These are phyloP conservation scores for Boletellus ananiceps DNA, from an alignment of 768 basidiomycete species.

Conservation along the genomic window DNA sequence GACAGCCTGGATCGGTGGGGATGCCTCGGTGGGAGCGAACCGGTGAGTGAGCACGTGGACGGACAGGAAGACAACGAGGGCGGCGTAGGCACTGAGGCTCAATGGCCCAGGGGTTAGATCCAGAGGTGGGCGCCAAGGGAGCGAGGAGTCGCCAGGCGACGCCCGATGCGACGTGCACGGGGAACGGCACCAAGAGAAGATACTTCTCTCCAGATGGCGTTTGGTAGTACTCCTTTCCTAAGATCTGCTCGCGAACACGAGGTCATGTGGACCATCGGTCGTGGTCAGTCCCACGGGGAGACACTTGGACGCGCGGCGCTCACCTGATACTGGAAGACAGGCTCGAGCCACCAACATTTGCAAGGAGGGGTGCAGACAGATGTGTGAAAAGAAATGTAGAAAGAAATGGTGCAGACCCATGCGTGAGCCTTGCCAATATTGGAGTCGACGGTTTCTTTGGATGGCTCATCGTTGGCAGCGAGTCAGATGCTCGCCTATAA, in stretches of 20 bases:
- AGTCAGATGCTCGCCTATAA: too few species aligned
- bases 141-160: constrained; percentile 55
- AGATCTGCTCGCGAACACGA: constrained; percentile 42
- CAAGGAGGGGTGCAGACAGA: too few species aligned
- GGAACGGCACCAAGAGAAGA: constrained; percentile 65
- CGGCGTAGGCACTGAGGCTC: constrained; percentile 59
- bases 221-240: constrained; percentile 86
- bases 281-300: neutral
- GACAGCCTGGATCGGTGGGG: constrained; percentile 41
- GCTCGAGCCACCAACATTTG: too few species aligned
- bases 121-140: constrained; percentile 11
- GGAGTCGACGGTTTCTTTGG: too few species aligned
- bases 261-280: neutral
- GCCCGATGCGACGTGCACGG: constrained; percentile 56
- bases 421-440: too few species aligned
- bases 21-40: constrained; percentile 40
- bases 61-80: too few species aligned
- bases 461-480: too few species aligned
- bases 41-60: constrained; percentile 70
- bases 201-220: constrained; percentile 61
- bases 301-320: too few species aligned
- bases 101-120: constrained; percentile 36
- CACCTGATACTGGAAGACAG: too few species aligned
- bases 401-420: too few species aligned
- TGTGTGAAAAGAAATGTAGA: too few species aligned